These are phyloP conservation scores for Stropharia rugosoannulata DNA, from an alignment of 768 basidiomycete genomes.

Conservation along the genomic window DNA sequence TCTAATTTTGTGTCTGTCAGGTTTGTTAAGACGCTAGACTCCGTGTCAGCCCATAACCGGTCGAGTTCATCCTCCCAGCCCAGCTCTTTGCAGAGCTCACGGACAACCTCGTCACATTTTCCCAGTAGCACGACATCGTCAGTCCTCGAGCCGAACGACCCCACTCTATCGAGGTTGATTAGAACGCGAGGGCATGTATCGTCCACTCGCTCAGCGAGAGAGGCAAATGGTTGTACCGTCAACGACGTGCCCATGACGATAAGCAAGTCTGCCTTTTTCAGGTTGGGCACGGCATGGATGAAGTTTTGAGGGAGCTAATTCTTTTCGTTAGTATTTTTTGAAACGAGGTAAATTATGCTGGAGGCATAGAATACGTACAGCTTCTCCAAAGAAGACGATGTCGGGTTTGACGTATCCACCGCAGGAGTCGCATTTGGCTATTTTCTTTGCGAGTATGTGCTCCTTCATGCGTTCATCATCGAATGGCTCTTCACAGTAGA, in stretches of 20 bases:
- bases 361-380: slow-evolving; percentile 37
- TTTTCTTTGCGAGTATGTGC: slow-evolving; percentile 56
- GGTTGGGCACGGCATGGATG: slow-evolving; percentile 47
- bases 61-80: slow-evolving; percentile 74
- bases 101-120: slow-evolving; percentile 69
- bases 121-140: slow-evolving; percentile 68
- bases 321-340: not conserved
- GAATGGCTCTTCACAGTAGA: slow-evolving; percentile 63
- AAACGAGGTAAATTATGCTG: not conserved
- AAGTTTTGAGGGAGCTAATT: slow-evolving; percentile 73
- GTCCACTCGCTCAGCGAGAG: slow-evolving; percentile 59
- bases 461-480: slow-evolving; percentile 68
- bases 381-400: slow-evolving; percentile 91
- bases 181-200: slow-evolving; percentile 74
- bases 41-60: slow-evolving; percentile 53
- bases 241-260: slow-evolving; percentile 92
- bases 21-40: slow-evolving; percentile 20
- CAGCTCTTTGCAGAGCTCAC: slow-evolving; percentile 59
- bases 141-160: slow-evolving; percentile 51
- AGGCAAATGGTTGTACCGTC: slow-evolving; percentile 85
- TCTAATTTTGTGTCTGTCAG: not conserved
- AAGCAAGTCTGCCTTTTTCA: slow-evolving; percentile 77
- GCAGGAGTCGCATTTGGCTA: slow-evolving; percentile 68
- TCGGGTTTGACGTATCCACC: slow-evolving; percentile 87
- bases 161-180: slow-evolving; percentile 84